A percentile compares a stretch with the other conserved stretches of the same genome.
These are phyloP conservation scores for Annulohypoxylon moriforme DNA, from an alignment of 495 filamentous ascomycete species.

Conservation along the genomic window DNA sequence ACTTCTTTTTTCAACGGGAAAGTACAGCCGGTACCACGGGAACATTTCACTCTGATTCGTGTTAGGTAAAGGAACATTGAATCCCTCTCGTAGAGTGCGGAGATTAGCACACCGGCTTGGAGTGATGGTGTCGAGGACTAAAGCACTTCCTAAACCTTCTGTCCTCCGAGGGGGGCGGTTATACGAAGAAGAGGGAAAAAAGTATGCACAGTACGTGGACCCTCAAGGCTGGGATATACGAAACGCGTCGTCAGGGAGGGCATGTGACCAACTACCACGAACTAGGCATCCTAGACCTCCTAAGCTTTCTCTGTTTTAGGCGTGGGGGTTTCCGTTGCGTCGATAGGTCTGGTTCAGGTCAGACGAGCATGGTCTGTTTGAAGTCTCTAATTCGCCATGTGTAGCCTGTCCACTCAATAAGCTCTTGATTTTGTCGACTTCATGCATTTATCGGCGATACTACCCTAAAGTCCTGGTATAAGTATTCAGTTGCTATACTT, in stretches of 20 bases:
- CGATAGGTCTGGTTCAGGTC: constrained; percentile 26
- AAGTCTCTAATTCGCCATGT: constrained; percentile 22
- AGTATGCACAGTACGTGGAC: constrained; percentile 27
- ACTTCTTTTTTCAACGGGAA: constrained; percentile 29
- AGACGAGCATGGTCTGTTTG: constrained; percentile 12
- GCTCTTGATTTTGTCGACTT: constrained; percentile 13
- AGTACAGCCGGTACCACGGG: constrained; percentile 32
- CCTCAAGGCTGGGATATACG: constrained; percentile 28
- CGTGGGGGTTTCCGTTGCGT: constrained; percentile 44
- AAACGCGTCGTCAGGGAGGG: constrained; percentile 41
- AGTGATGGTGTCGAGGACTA: constrained; percentile 34
- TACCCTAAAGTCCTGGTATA: constrained; percentile 10
- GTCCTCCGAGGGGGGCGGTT: neutral
- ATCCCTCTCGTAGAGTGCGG: constrained; percentile 16
- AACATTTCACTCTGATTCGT: constrained; percentile 13
- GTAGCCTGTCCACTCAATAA: constrained; percentile 22
- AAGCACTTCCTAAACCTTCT: constrained; percentile 30
- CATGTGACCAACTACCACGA: constrained; percentile 42
- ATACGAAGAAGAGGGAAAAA: neutral
- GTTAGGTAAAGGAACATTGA: constrained; percentile 18
- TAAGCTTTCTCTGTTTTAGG: constrained; percentile 27
- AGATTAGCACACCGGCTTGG: constrained; percentile 30
- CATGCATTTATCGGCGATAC: constrained; percentile 24
- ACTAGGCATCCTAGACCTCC: neutral
- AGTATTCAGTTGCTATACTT: constrained; percentile 36